These are phyloP conservation scores for Rhodotorula diobovata DNA, from an alignment of 768 basidiomycete genomes.

Conservation along the genomic window DNA sequence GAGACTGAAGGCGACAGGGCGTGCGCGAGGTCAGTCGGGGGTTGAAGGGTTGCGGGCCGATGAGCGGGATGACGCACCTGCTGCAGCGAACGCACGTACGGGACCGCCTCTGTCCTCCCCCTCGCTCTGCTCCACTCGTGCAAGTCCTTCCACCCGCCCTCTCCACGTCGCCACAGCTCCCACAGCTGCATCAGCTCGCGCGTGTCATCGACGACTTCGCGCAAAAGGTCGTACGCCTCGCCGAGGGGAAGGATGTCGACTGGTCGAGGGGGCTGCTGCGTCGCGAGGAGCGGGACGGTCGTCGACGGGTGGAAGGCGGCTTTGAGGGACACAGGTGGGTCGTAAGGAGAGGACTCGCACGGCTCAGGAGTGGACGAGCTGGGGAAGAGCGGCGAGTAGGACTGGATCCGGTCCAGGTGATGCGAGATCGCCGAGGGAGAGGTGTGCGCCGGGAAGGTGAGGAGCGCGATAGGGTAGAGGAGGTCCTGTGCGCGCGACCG, in stretches of 20 bases:
- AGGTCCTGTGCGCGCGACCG: constrained; percentile 13
- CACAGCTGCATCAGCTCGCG: constrained; percentile 3
- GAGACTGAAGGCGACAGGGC: background rate
- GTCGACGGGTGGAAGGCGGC: constrained; percentile 1
- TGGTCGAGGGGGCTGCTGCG: constrained; percentile 15
- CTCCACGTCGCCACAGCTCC: constrained; percentile 4
- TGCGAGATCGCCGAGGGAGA: constrained; percentile 8
- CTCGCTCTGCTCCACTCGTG: constrained; percentile 4
- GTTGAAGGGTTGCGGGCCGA: background rate
- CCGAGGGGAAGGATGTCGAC: constrained; percentile 3
- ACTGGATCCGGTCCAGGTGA: constrained; percentile 5
- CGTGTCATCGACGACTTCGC: background rate
- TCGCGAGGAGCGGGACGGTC: constrained; percentile 18
- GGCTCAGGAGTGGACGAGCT: background rate
- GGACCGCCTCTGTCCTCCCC: background rate
- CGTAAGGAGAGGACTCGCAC: background rate
- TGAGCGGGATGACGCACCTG: constrained; percentile 2
- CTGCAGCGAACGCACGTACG: constrained; percentile 23
- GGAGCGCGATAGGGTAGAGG: constrained; percentile 18
- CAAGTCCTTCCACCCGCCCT: background rate
- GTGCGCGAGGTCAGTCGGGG: too few species aligned
- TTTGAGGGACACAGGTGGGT: background rate
- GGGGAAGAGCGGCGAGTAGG: constrained; percentile 1
- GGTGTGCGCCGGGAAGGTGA: constrained; percentile 21
- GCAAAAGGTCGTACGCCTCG: constrained; percentile 6